Conservation (phyloP, 805 yeast genomes). For the Starmera dryadoides region DNA sequence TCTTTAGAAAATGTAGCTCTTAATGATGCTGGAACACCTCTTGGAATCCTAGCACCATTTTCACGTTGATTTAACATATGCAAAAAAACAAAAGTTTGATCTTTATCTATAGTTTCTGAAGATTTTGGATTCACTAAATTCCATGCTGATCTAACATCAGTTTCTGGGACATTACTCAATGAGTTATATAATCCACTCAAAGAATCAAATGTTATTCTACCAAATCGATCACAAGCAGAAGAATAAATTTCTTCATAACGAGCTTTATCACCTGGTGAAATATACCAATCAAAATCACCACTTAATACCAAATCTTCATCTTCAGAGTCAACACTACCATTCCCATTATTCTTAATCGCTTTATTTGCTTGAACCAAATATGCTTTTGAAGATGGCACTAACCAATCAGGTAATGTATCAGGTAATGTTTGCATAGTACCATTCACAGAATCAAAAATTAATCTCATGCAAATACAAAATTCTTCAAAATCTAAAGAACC, state of each 20-base stretch:
- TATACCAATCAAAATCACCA: conserved; percentile 83
- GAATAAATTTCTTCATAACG: conserved; percentile 75
- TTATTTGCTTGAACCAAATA: conserved; percentile 80
- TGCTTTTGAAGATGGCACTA: conserved; percentile 83
- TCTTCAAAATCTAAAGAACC: conserved; percentile 94
- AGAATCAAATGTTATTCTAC: conserved; percentile 71
- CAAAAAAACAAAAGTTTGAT: conserved; percentile 81
- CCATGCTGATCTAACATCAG: conserved; percentile 90
- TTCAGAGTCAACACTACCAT: conserved; percentile 53
- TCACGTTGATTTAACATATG: conserved; percentile 90
- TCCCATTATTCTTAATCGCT: conserved; percentile 32
- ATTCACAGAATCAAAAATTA: conserved; percentile 86
- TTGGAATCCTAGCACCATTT: conserved; percentile 77
- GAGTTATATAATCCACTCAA: conserved; percentile 63
- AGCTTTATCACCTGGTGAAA: conserved; percentile 77
- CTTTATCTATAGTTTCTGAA: conserved; percentile 83
- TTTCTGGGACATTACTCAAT: conserved; percentile 65
- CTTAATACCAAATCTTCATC: conserved; percentile 26
- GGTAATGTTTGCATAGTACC: conserved; percentile 62
- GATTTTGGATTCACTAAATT: conserved; percentile 88
- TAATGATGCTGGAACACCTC: conserved; percentile 89
- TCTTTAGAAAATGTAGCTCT: conserved; percentile 89
- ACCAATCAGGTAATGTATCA: conserved; percentile 76
- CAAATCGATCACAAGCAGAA: conserved; percentile 68
- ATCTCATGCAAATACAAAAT: conserved; percentile 94